These are phyloP conservation scores for Phyllosticta citribraziliensis DNA, from an alignment of 2,329 filamentous ascomycete genomes.

Conservation along the genomic window DNA sequence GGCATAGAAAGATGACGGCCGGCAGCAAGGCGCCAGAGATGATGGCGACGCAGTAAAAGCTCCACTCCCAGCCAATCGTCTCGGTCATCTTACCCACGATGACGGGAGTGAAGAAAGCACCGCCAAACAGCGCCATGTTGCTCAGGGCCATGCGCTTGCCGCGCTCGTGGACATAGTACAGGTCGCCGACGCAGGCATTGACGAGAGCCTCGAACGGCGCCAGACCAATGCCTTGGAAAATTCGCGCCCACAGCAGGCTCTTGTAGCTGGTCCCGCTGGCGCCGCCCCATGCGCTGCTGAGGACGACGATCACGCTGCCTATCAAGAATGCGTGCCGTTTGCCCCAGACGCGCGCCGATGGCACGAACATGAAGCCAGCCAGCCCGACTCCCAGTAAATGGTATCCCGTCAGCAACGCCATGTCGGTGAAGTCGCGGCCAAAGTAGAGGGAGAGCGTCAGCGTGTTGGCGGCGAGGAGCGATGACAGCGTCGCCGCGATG, in stretches of 20 bases:
- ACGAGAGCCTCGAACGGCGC: slow-evolving; percentile 86
- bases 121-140: slow-evolving; percentile 61
- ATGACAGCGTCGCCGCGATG: slow-evolving; percentile 73
- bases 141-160: slow-evolving; percentile 79
- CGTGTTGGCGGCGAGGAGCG: slow-evolving; percentile 82
- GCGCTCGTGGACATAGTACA: slow-evolving; percentile 82
- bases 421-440: slow-evolving; percentile 55
- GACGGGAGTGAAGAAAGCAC: slow-evolving; percentile 74
- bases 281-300: slow-evolving; percentile 70
- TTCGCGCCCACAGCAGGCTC: slow-evolving; percentile 65
- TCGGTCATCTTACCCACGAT: slow-evolving; percentile 77
- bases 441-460: slow-evolving; percentile 65
- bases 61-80: slow-evolving; percentile 72
- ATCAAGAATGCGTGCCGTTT: slow-evolving; percentile 82
- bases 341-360: slow-evolving; percentile 81
- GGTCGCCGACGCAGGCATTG: slow-evolving; percentile 78
- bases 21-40: slow-evolving; percentile 64
- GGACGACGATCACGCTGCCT: slow-evolving; percentile 63
- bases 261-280: slow-evolving; percentile 56
- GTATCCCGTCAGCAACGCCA: slow-evolving; percentile 78
- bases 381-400: slow-evolving; percentile 75
- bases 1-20: slow-evolving; percentile 65
- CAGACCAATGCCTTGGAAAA: slow-evolving; percentile 77
- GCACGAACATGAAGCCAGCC: slow-evolving; percentile 76
- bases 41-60: slow-evolving; percentile 80